Percentiles rank a stretch among this genome's conserved stretches.
Conservation (phyloP, 257 asterid species). For the Marsdenia floribunda region DNA sequence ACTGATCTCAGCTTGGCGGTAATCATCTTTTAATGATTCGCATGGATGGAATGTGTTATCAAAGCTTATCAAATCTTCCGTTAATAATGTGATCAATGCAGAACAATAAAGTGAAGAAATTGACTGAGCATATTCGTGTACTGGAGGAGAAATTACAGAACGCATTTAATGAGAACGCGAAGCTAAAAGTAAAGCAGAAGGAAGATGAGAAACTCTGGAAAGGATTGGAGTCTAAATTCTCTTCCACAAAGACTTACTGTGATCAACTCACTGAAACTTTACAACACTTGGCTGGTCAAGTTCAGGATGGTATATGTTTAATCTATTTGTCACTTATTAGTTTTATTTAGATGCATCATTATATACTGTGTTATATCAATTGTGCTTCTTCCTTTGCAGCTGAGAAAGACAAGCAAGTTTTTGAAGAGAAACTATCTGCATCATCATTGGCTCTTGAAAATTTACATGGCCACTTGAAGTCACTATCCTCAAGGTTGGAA, state of each 20-base stretch:
- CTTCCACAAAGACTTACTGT: slow-evolving; percentile 68
- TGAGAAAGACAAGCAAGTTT: slow-evolving; percentile 65
- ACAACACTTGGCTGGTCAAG: slow-evolving; percentile 66
- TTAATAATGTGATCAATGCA: slow-evolving; percentile 29
- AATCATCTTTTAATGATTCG: slow-evolving; percentile 10
- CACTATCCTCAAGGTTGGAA: slow-evolving; percentile 59
- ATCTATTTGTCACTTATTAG: slow-evolving; percentile 5
- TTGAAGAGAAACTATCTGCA: slow-evolving; percentile 72
- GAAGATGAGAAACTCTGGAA: slow-evolving; percentile 96
- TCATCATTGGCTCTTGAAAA: slow-evolving; percentile 65
- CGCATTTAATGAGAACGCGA: slow-evolving; percentile 83
- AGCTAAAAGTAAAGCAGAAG: slow-evolving; percentile 76
- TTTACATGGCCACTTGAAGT: slow-evolving; percentile 59
- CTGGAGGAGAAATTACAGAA: slow-evolving; percentile 85
- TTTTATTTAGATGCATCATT: slow-evolving; percentile 5
- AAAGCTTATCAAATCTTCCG: too few relatives aligned
- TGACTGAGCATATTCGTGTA: slow-evolving; percentile 53
- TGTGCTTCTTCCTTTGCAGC: slow-evolving; percentile 42
- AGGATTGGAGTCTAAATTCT: slow-evolving; percentile 85
- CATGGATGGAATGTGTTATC: background rate
- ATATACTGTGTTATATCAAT: slow-evolving; percentile 23
- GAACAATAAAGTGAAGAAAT: slow-evolving; percentile 81
- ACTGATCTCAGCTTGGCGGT: slow-evolving; percentile 85
- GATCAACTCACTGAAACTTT: slow-evolving; percentile 77
- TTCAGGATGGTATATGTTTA: slow-evolving; percentile 63